Percentiles rank a stretch among this genome's conserved stretches.
Conservation (phyloP, 148 eudicot species). For the Talinum fruticosum region DNA sequence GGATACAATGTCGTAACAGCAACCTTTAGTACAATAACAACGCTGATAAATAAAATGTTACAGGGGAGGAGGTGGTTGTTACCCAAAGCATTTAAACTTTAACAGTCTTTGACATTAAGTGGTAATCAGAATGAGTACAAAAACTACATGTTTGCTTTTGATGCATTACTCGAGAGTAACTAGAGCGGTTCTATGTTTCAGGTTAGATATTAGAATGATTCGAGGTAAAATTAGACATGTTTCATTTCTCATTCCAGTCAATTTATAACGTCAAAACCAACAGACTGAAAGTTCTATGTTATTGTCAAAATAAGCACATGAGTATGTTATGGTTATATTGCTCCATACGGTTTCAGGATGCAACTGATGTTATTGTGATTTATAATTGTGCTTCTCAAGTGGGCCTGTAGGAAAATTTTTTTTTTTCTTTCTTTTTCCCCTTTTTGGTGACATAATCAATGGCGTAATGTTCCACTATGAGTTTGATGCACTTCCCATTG, state of each 20-base stretch:
- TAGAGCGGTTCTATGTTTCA: background rate
- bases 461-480: background rate
- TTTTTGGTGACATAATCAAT: background rate
- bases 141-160: background rate
- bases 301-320: background rate
- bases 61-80: too few species aligned
- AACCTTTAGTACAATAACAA: background rate
- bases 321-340: background rate
- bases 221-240: background rate
- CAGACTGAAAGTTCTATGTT: background rate
- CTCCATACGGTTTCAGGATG: conserved; percentile 1
- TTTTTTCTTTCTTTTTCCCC: too few species aligned
- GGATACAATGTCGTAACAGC: background rate
- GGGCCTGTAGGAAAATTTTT: background rate
- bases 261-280: background rate
- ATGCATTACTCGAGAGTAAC: background rate
- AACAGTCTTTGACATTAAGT: background rate
- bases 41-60: too few species aligned
- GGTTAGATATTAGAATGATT: background rate
- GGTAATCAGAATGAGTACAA: background rate
- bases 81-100: background rate
- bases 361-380: background rate
- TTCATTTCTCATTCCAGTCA: background rate
- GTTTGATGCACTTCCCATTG: background rate
- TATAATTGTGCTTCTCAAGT: background rate